Evolutionary conservation across 768 basidiomycete species (phyloP), one percentile per base, ranked within the genome.

Genomic region (Kwoniella dendrophila): DNA sequence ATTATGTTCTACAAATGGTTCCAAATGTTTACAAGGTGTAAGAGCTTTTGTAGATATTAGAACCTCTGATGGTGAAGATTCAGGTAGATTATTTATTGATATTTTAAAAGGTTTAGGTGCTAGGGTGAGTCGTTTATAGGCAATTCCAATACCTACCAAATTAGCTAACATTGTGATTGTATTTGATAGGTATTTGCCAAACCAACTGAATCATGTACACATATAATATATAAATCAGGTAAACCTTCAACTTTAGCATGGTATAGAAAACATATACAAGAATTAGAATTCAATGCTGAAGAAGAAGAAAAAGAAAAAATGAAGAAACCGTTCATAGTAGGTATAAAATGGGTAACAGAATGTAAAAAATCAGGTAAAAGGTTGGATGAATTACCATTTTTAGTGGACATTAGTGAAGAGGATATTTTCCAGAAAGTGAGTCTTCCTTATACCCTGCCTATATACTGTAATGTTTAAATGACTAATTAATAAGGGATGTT

Each of bases 211-310:
- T 64, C 63, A 11, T 63, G 67, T 49, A 80, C 79, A 0, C 79
- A 80, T 54, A 72, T 80, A 60, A 68, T 80, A 32, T 80, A 73
- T 70, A 80, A 80, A 64, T 73, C 73, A 20, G 79, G 79, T 8
- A 68, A 69, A 63, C 57, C 67, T 1, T 62, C 78, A 0, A 80
- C 79, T 3, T 52, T 80, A n/a, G 50, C 67, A 1, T 79, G 78
- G 74, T 78, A 69, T 40, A 48, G 77, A 30, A 69, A 69, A 50
- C 74, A 74, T 41, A n/a, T 32, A 16, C 22, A 51, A n/a, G 32
- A 51, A 20, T 20, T 7, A 16, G 18, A 51, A 34, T 18, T 33
- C 14, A 56, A 69, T 5, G 36, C 57, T 20, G 55, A 58, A n/a
- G 49, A 51, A 20, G 27, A 32, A 33, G 30, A 33, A n/a, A 34